Conservation (phyloP, 2,329 filamentous ascomycete genomes). For the Xylaria arbuscula region DNA sequence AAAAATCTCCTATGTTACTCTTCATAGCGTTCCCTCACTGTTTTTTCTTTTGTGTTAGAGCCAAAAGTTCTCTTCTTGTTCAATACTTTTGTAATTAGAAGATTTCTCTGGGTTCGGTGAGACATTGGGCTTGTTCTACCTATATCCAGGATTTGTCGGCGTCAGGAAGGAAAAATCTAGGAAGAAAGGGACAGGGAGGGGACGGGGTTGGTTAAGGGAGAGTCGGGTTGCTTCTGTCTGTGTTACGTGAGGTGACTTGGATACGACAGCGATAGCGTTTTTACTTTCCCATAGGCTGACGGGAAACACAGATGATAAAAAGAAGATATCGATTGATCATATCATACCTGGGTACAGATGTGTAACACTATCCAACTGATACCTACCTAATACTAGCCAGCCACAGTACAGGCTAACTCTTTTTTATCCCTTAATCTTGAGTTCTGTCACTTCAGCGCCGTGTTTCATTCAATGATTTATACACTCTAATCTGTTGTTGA, state of each 20-base stretch:
- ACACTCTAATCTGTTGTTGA: neutral
- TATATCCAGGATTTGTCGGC: neutral
- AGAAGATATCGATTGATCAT: neutral
- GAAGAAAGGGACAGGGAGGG: neutral
- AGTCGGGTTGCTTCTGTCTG: constrained; percentile 2
- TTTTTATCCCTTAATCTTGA: neutral
- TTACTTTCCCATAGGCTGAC: neutral
- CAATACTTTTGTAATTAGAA: constrained; percentile 1
- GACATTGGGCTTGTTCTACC: neutral
- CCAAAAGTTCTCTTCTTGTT: constrained; percentile 8
- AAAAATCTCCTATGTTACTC: neutral
- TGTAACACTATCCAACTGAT: constrained; percentile 24
- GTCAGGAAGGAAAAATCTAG: neutral
- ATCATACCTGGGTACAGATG: constrained; percentile 5
- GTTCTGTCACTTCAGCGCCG: neutral
- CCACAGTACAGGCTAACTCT: neutral
- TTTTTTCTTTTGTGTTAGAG: constrained; percentile 31
- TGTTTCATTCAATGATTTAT: neutral
- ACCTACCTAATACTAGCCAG: constrained; percentile 8
- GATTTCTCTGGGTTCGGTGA: neutral
- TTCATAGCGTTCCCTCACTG: neutral
- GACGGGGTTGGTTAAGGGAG: neutral
- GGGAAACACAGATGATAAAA: neutral
- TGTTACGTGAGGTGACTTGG: neutral
- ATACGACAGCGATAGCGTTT: neutral